Evolutionary conservation across 2,329 filamentous ascomycete genomes (phyloP), one percentile per base, ranked within the genome.

Genomic region (Diaporthe citriasiana): DNA sequence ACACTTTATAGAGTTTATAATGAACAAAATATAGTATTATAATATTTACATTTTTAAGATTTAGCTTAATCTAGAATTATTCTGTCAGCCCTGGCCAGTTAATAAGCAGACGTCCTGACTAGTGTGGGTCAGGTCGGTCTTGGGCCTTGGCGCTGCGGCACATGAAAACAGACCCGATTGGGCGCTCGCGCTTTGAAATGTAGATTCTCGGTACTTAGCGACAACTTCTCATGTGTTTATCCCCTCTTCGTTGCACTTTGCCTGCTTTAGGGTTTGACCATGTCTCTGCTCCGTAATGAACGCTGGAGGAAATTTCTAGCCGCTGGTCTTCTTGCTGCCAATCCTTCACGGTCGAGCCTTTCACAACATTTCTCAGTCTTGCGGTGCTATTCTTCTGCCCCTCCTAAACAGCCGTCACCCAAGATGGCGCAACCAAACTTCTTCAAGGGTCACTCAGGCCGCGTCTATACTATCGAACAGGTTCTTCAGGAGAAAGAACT

Each of bases 401-500:
- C n/a, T 53, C 33, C 47, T 69, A 27, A 25, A 69, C 47, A 69
- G 33, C 65, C 33, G 15, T 55, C 59, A 33, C n/a, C 47, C 65
- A 69, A 69, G 8, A 38, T 30, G 30, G 57, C 38, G 38, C 38
- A 27, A 17, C 57, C 57, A 19, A 12, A 42, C 13, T 4, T 4
- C 6, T n/a, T 60, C 38, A 27, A 55, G 33, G 65, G 65, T 19
- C n/a, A 69, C 40, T 55, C 65, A 55, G 65, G 65, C 27, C 65
- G 65, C 47, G 55, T 69, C 30, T 69, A 69, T 42, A 55, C 65
- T 6, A 69, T 69, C 4, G 45, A 55, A 12, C 42, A 55, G 65
- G 65, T 69, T 55, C 65, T 69, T 22, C 65, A 69, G 47, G 51
- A 55, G 50, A 55, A 69, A 40, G 65, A 69, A 69, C 10, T 55